phyloP scores from a whole-genome alignment of 164 flowering plant species.

The Saururus chinensis region DNA sequence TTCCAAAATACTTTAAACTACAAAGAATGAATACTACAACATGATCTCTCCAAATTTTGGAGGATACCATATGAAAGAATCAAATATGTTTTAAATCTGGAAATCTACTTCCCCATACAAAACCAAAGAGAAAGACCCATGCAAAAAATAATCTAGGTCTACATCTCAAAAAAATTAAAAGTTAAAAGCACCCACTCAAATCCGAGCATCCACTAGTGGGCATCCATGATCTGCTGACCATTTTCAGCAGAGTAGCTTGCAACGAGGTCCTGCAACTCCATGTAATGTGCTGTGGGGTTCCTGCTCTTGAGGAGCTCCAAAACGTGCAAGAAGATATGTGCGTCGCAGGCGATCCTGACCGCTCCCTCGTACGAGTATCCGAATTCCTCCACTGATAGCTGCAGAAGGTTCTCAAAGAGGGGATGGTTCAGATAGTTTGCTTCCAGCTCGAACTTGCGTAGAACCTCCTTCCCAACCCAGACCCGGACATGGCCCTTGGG shows the following conservation, averaged over 20 bases:
- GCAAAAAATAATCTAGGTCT: not conserved
- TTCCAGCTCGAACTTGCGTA: slow-evolving; percentile 24
- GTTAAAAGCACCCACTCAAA: too few relatives aligned
- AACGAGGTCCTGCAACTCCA: slow-evolving; percentile 24
- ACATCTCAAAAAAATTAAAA: not conserved
- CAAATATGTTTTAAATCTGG: not conserved
- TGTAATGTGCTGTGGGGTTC: slow-evolving; percentile 27
- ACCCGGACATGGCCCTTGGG: slow-evolving; percentile 21
- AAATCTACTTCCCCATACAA: not conserved
- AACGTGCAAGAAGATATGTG: slow-evolving; percentile 20
- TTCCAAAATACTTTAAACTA: too few relatives aligned
- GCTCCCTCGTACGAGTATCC: slow-evolving; percentile 32
- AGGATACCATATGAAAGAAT: too few relatives aligned
- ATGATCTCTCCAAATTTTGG: too few relatives aligned
- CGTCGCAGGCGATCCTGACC: slow-evolving; percentile 30
- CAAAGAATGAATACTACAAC: too few relatives aligned
- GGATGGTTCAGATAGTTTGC: slow-evolving; percentile 32
- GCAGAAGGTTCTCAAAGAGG: slow-evolving; percentile 21
- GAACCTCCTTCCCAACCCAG: slow-evolving; percentile 21
- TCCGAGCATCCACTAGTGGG: not conserved
- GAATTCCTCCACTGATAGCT: slow-evolving; percentile 25
- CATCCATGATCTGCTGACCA: not conserved
- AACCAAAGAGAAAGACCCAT: not conserved
- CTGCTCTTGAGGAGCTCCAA: slow-evolving; percentile 20
- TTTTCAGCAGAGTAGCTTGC: slow-evolving; percentile 13